Conservation (phyloP, 1,139 yeast genomes). For the Nakaseomyces sp. region DNA sequence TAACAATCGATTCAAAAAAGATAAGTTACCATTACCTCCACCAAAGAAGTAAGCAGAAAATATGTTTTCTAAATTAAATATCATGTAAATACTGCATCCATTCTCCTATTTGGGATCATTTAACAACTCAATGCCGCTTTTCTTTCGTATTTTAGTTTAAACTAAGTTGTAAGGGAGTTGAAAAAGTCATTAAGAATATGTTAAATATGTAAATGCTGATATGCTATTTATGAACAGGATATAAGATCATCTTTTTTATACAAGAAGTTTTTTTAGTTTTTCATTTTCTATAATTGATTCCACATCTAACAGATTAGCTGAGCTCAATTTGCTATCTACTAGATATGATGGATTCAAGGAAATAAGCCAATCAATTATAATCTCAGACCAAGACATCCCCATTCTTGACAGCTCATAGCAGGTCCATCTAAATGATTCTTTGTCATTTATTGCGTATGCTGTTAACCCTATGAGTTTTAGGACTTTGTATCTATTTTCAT, state of each 20-base stretch:
- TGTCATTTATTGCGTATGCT: constrained; percentile 14
- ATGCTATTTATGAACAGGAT: neutral
- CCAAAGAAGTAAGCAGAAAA: constrained; percentile 17
- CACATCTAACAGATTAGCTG: neutral
- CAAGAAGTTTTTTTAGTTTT: neutral
- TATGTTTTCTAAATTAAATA: constrained; percentile 22
- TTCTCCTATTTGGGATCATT: too few species aligned
- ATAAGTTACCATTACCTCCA: constrained; percentile 30
- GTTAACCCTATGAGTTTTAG: constrained; percentile 20
- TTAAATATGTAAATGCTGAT: neutral
- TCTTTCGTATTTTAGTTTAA: too few species aligned
- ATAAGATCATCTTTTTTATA: neutral
- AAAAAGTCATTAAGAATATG: neutral
- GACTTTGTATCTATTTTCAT: constrained; percentile 17
- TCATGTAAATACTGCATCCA: neutral
- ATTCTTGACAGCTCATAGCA: constrained; percentile 16
- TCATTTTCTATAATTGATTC: neutral
- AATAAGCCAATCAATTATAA: constrained; percentile 20
- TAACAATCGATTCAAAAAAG: constrained; percentile 17
- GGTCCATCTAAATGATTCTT: constrained; percentile 23
- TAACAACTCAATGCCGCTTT: too few species aligned
- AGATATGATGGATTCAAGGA: constrained; percentile 12
- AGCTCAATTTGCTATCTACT: neutral
- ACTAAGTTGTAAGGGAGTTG: neutral
- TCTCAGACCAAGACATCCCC: constrained; percentile 20